Conservation (phyloP, 306 rosid genomes). For the Vigna nakashimae region DNA sequence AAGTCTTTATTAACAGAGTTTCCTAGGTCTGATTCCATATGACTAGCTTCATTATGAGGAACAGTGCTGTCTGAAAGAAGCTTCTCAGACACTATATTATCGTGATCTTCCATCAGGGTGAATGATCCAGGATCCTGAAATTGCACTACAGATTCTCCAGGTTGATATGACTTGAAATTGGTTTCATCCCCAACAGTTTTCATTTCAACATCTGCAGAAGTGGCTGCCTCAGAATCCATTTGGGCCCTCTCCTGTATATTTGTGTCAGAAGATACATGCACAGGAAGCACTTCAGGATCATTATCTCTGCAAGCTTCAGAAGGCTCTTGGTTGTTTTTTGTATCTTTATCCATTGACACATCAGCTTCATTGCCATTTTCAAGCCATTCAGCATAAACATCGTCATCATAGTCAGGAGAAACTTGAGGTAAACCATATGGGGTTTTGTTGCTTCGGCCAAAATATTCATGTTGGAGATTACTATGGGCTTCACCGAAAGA, state of each 20-base stretch:
- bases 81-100: slow-evolving; percentile 36
- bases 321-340: slow-evolving; percentile 40
- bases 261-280: slow-evolving; percentile 37
- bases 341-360: slow-evolving; percentile 44
- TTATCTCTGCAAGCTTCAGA: slow-evolving; percentile 38
- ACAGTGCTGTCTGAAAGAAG: slow-evolving; percentile 33
- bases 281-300: slow-evolving; percentile 35
- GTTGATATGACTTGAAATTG: slow-evolving; percentile 41
- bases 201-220: slow-evolving; percentile 47
- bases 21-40: slow-evolving; percentile 38
- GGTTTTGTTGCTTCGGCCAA: slow-evolving; percentile 35
- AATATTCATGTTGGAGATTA: slow-evolving; percentile 42
- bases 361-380: slow-evolving; percentile 51
- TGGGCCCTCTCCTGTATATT: slow-evolving; percentile 43
- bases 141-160: slow-evolving; percentile 32
- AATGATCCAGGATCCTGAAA: slow-evolving; percentile 43
- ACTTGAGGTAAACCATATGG: slow-evolving; percentile 48
- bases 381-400: slow-evolving; percentile 59
- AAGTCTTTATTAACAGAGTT: slow-evolving; percentile 16
- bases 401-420: slow-evolving; percentile 48
- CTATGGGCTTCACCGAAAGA: slow-evolving; percentile 39
- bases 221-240: slow-evolving; percentile 34
- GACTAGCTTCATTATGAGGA: slow-evolving; percentile 45
- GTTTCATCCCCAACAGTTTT: slow-evolving; percentile 45
- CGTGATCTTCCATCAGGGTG: slow-evolving; percentile 13